Percentiles rank a stretch among this genome's conserved stretches.
These are phyloP conservation scores for Trichoderma atroviride DNA, from an alignment of 2,329 filamentous ascomycete species.

Conservation along the genomic window DNA sequence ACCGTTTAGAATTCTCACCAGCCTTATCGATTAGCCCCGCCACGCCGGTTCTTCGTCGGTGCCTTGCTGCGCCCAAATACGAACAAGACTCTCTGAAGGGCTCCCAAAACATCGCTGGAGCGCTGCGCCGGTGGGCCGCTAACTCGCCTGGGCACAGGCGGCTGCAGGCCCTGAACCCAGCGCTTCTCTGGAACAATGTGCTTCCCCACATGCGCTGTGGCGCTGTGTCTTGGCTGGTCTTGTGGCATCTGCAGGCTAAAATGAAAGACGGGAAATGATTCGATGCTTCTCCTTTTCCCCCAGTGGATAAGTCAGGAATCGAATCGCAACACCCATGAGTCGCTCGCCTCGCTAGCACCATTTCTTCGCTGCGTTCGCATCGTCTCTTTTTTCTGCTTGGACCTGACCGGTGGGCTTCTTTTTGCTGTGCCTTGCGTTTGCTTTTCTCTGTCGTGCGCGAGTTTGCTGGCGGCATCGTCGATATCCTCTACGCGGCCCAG, in stretches of 20 bases:
- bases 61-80: not conserved
- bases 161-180: slow-evolving; percentile 6
- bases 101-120: not conserved
- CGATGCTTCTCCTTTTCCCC: slow-evolving; percentile 23
- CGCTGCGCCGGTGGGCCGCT: slow-evolving; percentile 13
- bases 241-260: slow-evolving; percentile 21
- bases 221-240: slow-evolving; percentile 18
- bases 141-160: slow-evolving; percentile 8
- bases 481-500: not conserved
- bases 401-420: not conserved
- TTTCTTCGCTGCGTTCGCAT: slow-evolving; percentile 10
- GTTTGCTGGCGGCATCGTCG: not conserved
- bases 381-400: slow-evolving; percentile 1
- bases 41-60: not conserved
- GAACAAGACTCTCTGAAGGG: not conserved
- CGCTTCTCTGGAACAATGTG: slow-evolving; percentile 12
- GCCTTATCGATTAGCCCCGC: slow-evolving; percentile 24
- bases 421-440: not conserved
- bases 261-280: slow-evolving; percentile 24
- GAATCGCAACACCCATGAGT: slow-evolving; percentile 26
- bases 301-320: slow-evolving; percentile 18
- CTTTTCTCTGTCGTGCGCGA: not conserved
- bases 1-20: not conserved
- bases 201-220: slow-evolving; percentile 20
- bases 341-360: slow-evolving; percentile 23